phyloP scores from a whole-genome alignment of 371 early-diverging fungal genomes.

The Blastocladiella emersonii region DNA sequence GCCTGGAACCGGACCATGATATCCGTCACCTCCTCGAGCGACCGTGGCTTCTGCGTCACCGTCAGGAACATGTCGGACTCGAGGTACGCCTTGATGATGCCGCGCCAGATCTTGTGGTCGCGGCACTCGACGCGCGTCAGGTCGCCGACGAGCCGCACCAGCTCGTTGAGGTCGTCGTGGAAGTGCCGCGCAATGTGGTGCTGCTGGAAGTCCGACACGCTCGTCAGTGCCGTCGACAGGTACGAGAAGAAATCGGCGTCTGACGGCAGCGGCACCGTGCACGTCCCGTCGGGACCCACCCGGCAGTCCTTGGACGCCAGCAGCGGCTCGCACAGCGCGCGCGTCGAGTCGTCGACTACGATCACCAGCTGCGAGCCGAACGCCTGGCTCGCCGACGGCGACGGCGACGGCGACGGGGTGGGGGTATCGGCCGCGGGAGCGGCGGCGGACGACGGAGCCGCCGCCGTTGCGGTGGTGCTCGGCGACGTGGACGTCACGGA shows the following conservation, averaged over 20 bases:
- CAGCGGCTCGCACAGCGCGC: background rate
- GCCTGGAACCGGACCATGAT: background rate
- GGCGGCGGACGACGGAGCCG: no score
- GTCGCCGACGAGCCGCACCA: background rate
- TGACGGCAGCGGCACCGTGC: constrained; percentile 3
- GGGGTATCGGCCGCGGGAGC: no score
- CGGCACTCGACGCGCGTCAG: background rate
- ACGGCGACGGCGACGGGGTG: no score
- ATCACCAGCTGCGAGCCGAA: background rate
- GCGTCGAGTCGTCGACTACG: background rate
- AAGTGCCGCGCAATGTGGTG: background rate
- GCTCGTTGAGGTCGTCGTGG: background rate
- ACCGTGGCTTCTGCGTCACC: background rate
- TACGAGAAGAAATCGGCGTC: constrained; percentile 3
- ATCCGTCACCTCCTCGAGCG: background rate
- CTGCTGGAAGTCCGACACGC: constrained; percentile 6
- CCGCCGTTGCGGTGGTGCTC: no score
- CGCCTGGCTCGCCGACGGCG: background rate
- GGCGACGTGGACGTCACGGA: no score
- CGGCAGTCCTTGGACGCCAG: background rate
- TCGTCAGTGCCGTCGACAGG: background rate
- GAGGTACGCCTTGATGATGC: background rate
- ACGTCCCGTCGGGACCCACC: background rate
- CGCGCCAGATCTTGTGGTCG: background rate
- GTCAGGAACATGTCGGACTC: background rate